Conservation (phyloP, 805 yeast genomes). For the Lipomyces japonicus region DNA sequence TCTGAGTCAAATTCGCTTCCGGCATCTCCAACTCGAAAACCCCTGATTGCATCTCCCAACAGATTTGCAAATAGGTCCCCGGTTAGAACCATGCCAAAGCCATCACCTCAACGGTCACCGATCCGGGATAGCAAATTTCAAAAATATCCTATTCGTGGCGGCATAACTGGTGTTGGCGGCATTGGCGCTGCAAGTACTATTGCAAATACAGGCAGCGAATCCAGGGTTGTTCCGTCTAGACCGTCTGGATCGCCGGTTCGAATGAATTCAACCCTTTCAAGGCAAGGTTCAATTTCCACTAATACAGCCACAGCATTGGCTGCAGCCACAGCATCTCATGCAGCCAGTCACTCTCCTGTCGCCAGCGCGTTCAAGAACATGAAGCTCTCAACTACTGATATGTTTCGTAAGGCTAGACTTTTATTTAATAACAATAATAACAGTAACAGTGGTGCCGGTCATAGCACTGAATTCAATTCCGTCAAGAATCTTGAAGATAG, state of each 20-base stretch:
- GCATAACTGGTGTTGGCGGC: too few species aligned
- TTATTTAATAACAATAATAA: conserved; percentile 7
- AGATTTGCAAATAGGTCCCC: too few species aligned
- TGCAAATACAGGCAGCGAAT: too few species aligned
- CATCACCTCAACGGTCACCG: neutral
- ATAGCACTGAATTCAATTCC: neutral
- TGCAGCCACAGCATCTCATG: conserved; percentile 9
- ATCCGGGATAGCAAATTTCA: conserved; percentile 5
- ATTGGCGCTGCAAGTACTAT: too few species aligned
- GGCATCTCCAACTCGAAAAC: conserved; percentile 8
- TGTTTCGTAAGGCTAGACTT: conserved; percentile 22
- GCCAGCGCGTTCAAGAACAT: conserved; percentile 14
- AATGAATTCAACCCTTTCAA: neutral
- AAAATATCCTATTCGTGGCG: too few species aligned
- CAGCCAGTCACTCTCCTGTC: conserved; percentile 15
- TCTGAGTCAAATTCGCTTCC: conserved; percentile 5
- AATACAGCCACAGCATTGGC: conserved; percentile 11
- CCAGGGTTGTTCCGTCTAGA: too few species aligned
- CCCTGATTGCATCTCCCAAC: too few species aligned
- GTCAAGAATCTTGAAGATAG: neutral
- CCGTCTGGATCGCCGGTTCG: neutral
- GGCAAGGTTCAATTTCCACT: conserved; percentile 1
- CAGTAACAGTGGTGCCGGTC: neutral
- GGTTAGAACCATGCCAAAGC: neutral
- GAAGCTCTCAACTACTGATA: conserved; percentile 27